Evolutionary conservation across 2,329 filamentous ascomycete genomes (phyloP), one percentile per base, ranked within the genome.

Genomic region (Bertia moriformis): DNA sequence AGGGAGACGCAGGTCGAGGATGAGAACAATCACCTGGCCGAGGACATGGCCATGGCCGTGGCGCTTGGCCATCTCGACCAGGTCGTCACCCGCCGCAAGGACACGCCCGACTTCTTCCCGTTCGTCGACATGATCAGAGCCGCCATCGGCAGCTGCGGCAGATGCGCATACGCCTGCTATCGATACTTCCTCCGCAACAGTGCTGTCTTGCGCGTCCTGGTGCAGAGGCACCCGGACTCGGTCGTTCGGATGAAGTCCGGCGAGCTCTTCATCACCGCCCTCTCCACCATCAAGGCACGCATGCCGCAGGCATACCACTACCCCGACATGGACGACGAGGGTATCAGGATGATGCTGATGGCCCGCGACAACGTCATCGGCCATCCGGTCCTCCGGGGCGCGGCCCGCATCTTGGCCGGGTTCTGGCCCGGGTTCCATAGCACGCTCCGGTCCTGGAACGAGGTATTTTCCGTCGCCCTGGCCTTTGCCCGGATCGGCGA

Each of bases 381-480:
- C n/a, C n/a, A n/a, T n/a, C 48, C 44, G 4, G 49, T 65, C 7
- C 47, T 70, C 17, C 49, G 54, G 18, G 51, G 54, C 2, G 54
- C 60, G 3, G 54, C 76, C 30, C 47, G 50, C 14, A 58, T 73
- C 17, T 62, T 86, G 38, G 59, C 64, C 19, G 54, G 64, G 17
- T 54, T 84, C 3, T 85, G 75, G 71, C 59, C 67, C 3, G 62
- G 58, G n/a, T 74, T 86, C 41, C 74, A 83, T 43, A 56, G 62
- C 2, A 63, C 69, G 36, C 60, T 74, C 19, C 71, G 77, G 41
- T 71, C 81, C 3, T 91, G 84, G 84, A 72, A 78, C 32, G 83
- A 89, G 49, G 79, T 80, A 42, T 89, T 89, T 51, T 69, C 71
- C 12, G 67, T 82, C n/a, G 63, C 88, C 44, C 51, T 70, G n/a